These are phyloP conservation scores for Suhomyces panamericanus DNA, from an alignment of 1,139 yeast genomes.

Conservation along the genomic window DNA sequence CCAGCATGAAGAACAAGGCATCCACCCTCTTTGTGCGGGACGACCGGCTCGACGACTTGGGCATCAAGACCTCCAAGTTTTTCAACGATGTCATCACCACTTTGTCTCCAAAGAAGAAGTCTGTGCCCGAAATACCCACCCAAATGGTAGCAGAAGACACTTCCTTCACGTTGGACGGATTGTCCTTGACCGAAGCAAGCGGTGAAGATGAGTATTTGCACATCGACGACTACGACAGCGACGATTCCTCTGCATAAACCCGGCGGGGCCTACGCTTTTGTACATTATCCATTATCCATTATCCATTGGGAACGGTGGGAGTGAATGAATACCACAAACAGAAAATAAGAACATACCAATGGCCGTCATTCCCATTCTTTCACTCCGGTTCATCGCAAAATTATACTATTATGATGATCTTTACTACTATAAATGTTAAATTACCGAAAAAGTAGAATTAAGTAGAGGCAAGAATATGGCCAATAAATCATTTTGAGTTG, in stretches of 20 bases:
- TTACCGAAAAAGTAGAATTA: too few species aligned
- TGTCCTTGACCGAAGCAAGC: slow-evolving; percentile 11
- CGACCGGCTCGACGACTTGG: slow-evolving; percentile 13
- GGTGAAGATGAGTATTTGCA: slow-evolving; percentile 21
- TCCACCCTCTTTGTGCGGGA: slow-evolving; percentile 15
- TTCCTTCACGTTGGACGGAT: slow-evolving; percentile 31
- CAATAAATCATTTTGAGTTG: too few species aligned
- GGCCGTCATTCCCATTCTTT: neutral
- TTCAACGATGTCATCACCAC: slow-evolving; percentile 18
- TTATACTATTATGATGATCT: neutral
- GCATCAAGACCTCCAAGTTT: slow-evolving; percentile 17
- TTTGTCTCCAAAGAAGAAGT: slow-evolving; percentile 17
- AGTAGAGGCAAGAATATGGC: too few species aligned
- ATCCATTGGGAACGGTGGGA: neutral
- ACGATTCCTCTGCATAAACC: slow-evolving; percentile 7
- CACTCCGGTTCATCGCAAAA: too few species aligned
- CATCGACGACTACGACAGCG: slow-evolving; percentile 31
- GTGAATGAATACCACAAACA: neutral
- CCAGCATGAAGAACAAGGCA: slow-evolving; percentile 23
- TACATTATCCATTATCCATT: too few species aligned
- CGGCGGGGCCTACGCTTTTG: slow-evolving; percentile 3
- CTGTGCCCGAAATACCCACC: neutral
- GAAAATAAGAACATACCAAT: neutral
- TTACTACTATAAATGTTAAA: too few species aligned
- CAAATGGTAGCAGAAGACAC: slow-evolving; percentile 21